A percentile compares a stretch with the other conserved stretches of the same genome.
These are phyloP conservation scores for Aspergillus baeticus DNA, from an alignment of 495 filamentous ascomycete genomes.

Conservation along the genomic window DNA sequence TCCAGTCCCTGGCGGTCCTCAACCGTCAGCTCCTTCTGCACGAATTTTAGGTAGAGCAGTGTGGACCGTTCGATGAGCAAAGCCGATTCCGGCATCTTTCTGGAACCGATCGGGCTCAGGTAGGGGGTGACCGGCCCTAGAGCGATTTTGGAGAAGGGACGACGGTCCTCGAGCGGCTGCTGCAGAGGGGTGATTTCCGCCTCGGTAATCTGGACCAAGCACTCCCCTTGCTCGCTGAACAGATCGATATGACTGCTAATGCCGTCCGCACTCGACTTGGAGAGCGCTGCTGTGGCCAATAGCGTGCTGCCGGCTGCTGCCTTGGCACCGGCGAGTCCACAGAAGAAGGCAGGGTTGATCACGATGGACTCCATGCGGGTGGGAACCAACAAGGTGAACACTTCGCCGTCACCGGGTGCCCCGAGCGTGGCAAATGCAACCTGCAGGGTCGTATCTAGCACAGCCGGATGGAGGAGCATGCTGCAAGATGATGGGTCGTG, in stretches of 20 bases:
- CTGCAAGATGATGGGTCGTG: background rate
- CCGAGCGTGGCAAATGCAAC: background rate
- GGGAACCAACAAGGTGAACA: background rate
- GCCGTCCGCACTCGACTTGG: background rate
- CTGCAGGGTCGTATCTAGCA: background rate
- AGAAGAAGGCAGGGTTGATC: background rate
- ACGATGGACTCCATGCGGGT: background rate
- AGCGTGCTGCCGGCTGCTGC: background rate
- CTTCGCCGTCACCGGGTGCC: background rate
- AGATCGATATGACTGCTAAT: background rate
- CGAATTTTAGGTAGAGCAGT: background rate
- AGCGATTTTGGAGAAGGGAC: conserved; percentile 9
- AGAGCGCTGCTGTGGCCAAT: background rate
- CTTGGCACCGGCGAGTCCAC: background rate
- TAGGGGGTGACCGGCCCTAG: too few species aligned
- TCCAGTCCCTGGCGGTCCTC: background rate
- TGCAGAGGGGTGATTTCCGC: conserved; percentile 1
- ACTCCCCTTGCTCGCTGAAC: background rate
- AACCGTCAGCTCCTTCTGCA: background rate
- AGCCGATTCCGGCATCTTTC: background rate
- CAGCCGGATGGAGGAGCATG: background rate
- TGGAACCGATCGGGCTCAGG: conserved; percentile 4
- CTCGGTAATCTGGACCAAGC: conserved; percentile 5
- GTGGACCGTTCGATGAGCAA: too few species aligned
- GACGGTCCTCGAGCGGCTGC: background rate